Evolutionary conservation across 768 basidiomycete genomes (phyloP).

Genomic region (Rhodocollybia butyracea): DNA sequence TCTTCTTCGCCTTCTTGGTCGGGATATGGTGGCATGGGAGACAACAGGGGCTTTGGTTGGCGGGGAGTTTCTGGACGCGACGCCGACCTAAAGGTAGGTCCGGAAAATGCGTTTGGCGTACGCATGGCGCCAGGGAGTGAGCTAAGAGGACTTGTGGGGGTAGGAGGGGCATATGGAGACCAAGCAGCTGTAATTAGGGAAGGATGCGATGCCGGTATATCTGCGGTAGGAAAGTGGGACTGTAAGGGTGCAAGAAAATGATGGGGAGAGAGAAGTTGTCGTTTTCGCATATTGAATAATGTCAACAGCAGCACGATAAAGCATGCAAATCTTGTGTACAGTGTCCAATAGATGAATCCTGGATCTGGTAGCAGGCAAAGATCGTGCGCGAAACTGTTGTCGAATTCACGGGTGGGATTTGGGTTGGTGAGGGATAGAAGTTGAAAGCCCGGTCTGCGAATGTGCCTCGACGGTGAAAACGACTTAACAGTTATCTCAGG

Average conservation of each 20-base stretch:
- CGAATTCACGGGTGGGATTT: constrained; percentile 27
- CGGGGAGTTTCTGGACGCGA: constrained; percentile 40
- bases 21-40: constrained; percentile 28
- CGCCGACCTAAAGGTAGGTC: constrained; percentile 39
- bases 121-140: constrained; percentile 37
- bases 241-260: constrained; percentile 20
- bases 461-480: constrained; percentile 73
- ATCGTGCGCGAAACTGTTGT: constrained; percentile 52
- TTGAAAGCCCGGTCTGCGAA: constrained; percentile 79
- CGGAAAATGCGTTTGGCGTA: constrained; percentile 30
- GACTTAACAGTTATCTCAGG: constrained; percentile 88
- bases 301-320: constrained; percentile 49
- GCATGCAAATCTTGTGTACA: constrained; percentile 64
- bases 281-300: constrained; percentile 35
- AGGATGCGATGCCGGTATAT: constrained; percentile 10
- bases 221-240: constrained; percentile 11
- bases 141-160: constrained; percentile 36
- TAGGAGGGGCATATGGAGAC: constrained; percentile 36
- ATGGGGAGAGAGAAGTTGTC: constrained; percentile 20
- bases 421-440: constrained; percentile 59
- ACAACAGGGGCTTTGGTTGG: constrained; percentile 31
- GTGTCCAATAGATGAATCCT: constrained; percentile 49
- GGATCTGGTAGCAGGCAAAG: constrained; percentile 82
- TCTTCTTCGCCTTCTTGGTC: constrained; percentile 49
- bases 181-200: constrained; percentile 35